These are phyloP conservation scores for Phytophthora fragariaefolia DNA, from an alignment of 352 stramenopile genomes.

Conservation along the genomic window DNA sequence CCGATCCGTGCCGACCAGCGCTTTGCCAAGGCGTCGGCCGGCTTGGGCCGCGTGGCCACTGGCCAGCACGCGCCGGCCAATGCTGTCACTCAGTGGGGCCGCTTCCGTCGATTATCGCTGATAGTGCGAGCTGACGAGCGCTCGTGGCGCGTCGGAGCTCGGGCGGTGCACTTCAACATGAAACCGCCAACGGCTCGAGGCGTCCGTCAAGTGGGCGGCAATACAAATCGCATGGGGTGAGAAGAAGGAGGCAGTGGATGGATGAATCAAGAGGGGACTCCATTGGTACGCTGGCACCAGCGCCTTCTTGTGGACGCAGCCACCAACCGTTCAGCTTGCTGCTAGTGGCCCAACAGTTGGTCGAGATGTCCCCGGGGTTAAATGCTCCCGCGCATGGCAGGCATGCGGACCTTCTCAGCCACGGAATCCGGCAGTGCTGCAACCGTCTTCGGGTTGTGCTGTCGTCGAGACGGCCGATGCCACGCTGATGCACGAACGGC, in stretches of 20 bases:
- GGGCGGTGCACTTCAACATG: conserved; percentile 7
- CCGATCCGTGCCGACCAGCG: conserved; percentile 3
- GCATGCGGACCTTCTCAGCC: conserved; percentile 30
- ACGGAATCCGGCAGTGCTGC: conserved; percentile 29
- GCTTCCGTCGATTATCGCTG: no score
- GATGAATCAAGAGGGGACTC: neutral
- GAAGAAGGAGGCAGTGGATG: no score
- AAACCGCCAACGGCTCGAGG: conserved; percentile 25
- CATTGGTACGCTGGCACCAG: neutral
- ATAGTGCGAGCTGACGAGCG: conserved; percentile 26
- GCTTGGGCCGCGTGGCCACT: neutral
- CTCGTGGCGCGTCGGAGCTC: conserved; percentile 6
- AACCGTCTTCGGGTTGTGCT: conserved; percentile 37
- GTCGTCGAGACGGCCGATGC: conserved; percentile 36
- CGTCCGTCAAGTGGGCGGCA: neutral
- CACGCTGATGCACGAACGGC: conserved; percentile 39
- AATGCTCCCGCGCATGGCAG: conserved; percentile 37
- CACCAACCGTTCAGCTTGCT: no score
- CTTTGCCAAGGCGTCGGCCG: neutral
- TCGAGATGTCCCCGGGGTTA: conserved; percentile 51
- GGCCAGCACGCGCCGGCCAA: neutral
- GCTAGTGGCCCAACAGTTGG: no score
- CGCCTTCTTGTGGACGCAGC: no score
- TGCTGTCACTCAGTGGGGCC: no score
- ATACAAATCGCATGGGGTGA: conserved; percentile 7